Base-by-base conservation (phyloP, 805 yeast genomes). In the Kuraishia ogatae region DNA sequence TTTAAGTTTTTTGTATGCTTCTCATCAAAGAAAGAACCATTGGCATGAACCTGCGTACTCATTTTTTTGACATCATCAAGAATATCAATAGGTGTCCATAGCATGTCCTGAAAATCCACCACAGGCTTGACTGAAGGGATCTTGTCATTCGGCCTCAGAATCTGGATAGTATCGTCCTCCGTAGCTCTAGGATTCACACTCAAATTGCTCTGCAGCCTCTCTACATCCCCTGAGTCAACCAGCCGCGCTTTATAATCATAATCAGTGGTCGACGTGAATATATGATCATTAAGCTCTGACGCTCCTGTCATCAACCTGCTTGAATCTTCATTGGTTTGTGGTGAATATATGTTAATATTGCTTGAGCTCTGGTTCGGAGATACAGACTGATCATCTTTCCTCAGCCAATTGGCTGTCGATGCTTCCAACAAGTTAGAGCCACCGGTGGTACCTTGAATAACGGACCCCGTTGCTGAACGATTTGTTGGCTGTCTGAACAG, bases 81-180 rank as follows among this genome's bases (percentile, higher is more conserved):
- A 0, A 88, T 85, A 62, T 88, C 96, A 52, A 91, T 84, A 61
- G 89, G 96, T 6, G 93, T 84, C 96, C 96, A 92, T 50, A 89
- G 74, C 62, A 79, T 78, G 68, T 89, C 96, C 69, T 84, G 91
- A 57, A 80, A 73, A 54, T 87, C 84, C 21, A 81, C 84, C 51
- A 76, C 73, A 7, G 90, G 89, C 53, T 73, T 70, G 0, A 83
- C 79, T 2, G 81, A 71, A 10, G 84, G 80, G 2, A 83, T 67
- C 58, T 73, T 73, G 63, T 84, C 89, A 19, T 68, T 58, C 2
- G 73, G 63, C 39, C 71, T 66, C 5, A 64, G 60, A 28, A 57
- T 66, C 59, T 51, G 65, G 54, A 51, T 56, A 49, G 58, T 60
- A n/a, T 49, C 58, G 22, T 49, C 39, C 23, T 56, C 58, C 13